Percentiles rank a stretch among this genome's conserved stretches.
phyloP scores from a whole-genome alignment of 129 eudicot genomes.

The Smallanthus sonchifolius region DNA sequence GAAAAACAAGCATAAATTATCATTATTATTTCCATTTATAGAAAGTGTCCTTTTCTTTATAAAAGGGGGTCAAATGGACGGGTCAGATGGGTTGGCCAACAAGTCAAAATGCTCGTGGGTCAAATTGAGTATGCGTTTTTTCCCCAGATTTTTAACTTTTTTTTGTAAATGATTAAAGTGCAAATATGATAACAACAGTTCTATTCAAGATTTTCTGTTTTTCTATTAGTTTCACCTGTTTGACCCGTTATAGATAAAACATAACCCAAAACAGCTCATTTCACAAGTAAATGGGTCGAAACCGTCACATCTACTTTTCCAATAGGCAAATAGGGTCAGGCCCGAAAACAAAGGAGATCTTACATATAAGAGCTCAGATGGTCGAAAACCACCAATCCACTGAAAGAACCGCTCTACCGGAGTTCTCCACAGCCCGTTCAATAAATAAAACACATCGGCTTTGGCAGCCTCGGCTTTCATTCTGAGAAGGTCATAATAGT shows the following conservation, averaged over 20 bases:
- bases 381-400: constrained; percentile 94
- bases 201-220: background rate
- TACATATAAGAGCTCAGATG: constrained; percentile 80
- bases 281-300: background rate
- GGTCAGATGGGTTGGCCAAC: constrained; percentile 5
- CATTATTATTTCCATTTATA: background rate
- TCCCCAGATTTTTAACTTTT: background rate
- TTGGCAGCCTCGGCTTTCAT: constrained; percentile 84
- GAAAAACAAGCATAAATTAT: background rate
- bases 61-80: background rate
- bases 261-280: background rate
- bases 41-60: background rate
- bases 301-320: background rate
- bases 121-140: background rate
- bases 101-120: background rate
- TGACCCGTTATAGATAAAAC: background rate
- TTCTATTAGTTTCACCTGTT: background rate
- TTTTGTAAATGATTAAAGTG: background rate
- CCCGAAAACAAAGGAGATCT: background rate
- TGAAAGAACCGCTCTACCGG: constrained; percentile 85
- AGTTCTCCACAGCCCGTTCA: constrained; percentile 80
- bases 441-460: constrained; percentile 72
- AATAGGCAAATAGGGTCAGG: background rate
- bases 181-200: too few species aligned
- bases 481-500: constrained; percentile 64